These are phyloP conservation scores for Verticillium tricorpus DNA, from an alignment of 2,329 filamentous ascomycete species.

Conservation along the genomic window DNA sequence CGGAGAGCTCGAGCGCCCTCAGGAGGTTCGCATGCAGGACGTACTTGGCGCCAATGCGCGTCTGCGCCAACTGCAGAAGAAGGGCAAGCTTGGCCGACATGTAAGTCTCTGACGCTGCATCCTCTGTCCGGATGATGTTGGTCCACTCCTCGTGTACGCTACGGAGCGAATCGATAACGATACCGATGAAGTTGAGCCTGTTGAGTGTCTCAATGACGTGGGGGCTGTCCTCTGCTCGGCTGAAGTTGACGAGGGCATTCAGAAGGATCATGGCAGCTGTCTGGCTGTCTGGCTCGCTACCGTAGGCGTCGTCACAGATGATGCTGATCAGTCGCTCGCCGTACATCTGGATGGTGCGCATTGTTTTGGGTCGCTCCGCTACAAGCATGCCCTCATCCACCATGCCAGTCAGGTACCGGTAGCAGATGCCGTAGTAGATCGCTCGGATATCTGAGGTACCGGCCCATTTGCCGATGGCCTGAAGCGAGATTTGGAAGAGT, in stretches of 20 bases:
- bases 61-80: slow-evolving; percentile 79
- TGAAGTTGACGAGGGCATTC: slow-evolving; percentile 69
- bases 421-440: slow-evolving; percentile 87
- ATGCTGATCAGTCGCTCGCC: slow-evolving; percentile 80
- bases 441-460: slow-evolving; percentile 70
- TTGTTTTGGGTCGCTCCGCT: slow-evolving; percentile 52
- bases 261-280: slow-evolving; percentile 84
- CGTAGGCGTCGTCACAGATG: slow-evolving; percentile 89
- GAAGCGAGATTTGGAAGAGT: slow-evolving; percentile 81
- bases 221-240: slow-evolving; percentile 64
- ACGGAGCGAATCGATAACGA: slow-evolving; percentile 84
- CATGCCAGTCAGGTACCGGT: slow-evolving; percentile 75
- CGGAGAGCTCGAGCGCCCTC: slow-evolving; percentile 71
- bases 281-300: slow-evolving; percentile 75
- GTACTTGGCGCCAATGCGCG: slow-evolving; percentile 74
- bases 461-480: slow-evolving; percentile 70
- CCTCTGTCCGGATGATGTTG: slow-evolving; percentile 43
- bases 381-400: slow-evolving; percentile 45
- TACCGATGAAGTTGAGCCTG: slow-evolving; percentile 83
- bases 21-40: slow-evolving; percentile 90
- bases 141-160: slow-evolving; percentile 70
- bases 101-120: slow-evolving; percentile 43
- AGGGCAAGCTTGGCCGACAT: slow-evolving; percentile 73
- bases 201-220: slow-evolving; percentile 76
- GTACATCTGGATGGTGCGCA: slow-evolving; percentile 64